These are phyloP conservation scores for Phytophthora pisi DNA, from an alignment of 352 stramenopile species.

Conservation along the genomic window DNA sequence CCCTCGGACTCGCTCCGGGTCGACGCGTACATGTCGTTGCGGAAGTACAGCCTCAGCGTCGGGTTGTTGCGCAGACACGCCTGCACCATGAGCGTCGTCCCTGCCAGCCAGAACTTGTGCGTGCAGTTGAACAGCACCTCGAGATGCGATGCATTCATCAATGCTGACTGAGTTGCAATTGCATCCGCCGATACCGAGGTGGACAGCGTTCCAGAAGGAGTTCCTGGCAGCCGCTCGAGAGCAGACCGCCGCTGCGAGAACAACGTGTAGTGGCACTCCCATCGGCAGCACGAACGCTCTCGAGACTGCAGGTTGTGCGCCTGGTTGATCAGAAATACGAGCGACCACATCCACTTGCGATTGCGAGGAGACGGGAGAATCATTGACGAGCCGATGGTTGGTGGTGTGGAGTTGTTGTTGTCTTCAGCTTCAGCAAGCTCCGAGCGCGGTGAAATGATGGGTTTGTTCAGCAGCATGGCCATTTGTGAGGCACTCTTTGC, in stretches of 20 bases:
- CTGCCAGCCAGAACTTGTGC: conserved; percentile 64
- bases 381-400: conserved; percentile 1
- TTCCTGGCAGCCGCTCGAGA: conserved; percentile 39
- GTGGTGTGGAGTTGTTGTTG: background rate
- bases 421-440: conserved; percentile 22
- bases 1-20: conserved; percentile 45
- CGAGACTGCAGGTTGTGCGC: conserved; percentile 65
- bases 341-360: conserved; percentile 49
- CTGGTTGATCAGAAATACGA: conserved; percentile 65
- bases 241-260: conserved; percentile 62
- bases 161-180: conserved; percentile 10
- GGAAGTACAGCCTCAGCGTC: conserved; percentile 43
- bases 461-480: conserved; percentile 55
- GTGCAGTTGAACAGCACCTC: conserved; percentile 67
- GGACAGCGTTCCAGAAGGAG: background rate
- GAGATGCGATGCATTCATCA: conserved; percentile 2
- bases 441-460: conserved; percentile 50
- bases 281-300: conserved; percentile 63
- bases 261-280: conserved; percentile 77
- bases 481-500: conserved; percentile 52
- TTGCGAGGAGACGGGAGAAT: conserved; percentile 41
- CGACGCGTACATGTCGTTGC: conserved; percentile 81
- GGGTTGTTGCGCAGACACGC: conserved; percentile 43
- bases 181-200: conserved; percentile 2
- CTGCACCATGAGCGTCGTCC: conserved; percentile 38